A percentile compares a stretch with the other conserved stretches of the same genome.
phyloP scores from a whole-genome alignment of 225 moss, liverwort and hornwort species.

The Sphagnum tenellum region DNA sequence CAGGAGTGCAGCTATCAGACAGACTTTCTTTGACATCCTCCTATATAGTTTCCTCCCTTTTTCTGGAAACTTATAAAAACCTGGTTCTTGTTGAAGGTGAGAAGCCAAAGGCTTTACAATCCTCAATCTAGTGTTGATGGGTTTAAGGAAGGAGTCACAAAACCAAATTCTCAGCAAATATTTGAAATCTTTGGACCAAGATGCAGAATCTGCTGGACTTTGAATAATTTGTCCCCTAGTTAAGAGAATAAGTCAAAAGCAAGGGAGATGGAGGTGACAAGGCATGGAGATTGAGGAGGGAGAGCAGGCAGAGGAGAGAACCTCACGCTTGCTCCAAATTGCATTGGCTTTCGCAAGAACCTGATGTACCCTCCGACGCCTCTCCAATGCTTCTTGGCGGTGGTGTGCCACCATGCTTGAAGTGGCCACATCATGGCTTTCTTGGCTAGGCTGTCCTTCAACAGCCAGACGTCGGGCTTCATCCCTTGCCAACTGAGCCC shows the following conservation, averaged over 20 bases:
- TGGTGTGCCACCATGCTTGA: constrained; percentile 28
- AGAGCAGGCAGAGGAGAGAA: neutral
- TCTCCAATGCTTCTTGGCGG: constrained; percentile 35
- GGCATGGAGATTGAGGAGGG: too few relatives aligned
- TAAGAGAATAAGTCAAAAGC: neutral
- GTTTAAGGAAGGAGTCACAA: too few relatives aligned
- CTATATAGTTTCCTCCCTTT: neutral
- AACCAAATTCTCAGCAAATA: too few relatives aligned
- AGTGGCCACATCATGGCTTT: constrained; percentile 8
- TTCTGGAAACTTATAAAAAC: neutral
- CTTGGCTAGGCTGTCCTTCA: constrained; percentile 14
- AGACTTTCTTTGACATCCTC: neutral
- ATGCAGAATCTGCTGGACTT: too few relatives aligned
- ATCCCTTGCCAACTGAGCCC: constrained; percentile 40
- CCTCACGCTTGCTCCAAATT: constrained; percentile 35
- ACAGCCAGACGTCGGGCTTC: constrained; percentile 29
- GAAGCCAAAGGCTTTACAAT: neutral
- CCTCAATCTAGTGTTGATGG: too few relatives aligned
- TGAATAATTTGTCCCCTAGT: too few relatives aligned
- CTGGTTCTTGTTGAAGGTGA: neutral
- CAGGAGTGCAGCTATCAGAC: neutral
- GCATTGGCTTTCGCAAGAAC: constrained; percentile 32
- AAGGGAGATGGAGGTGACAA: neutral
- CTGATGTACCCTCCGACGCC: constrained; percentile 27
- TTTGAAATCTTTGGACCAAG: too few relatives aligned